phyloP scores from a whole-genome alignment of 305 asterid genomes.

The Petunia hybrid region DNA sequence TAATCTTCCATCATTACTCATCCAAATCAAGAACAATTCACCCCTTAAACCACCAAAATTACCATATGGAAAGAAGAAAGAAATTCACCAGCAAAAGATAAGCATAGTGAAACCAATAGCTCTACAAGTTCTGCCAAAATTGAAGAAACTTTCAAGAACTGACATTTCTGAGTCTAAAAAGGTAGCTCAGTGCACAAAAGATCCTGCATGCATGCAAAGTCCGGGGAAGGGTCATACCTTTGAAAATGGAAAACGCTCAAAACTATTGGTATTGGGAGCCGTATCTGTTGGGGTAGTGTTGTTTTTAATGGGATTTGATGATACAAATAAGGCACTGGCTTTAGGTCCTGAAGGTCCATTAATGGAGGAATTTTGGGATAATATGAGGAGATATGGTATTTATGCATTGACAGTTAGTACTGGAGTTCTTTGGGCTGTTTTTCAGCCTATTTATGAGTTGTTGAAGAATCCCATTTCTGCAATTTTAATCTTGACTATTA shows the following conservation, averaged over 20 bases:
- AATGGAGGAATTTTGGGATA: constrained; percentile 96
- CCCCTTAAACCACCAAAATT: constrained; percentile 17
- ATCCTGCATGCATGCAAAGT: too few species aligned
- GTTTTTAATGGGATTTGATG: constrained; percentile 70
- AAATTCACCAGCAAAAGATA: background rate
- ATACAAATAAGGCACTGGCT: constrained; percentile 68
- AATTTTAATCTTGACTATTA: constrained; percentile 54
- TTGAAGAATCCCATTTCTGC: constrained; percentile 87
- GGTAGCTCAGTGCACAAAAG: too few species aligned
- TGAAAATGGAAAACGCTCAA: constrained; percentile 41
- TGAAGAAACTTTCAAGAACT: constrained; percentile 31
- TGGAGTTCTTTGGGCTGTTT: constrained; percentile 65
- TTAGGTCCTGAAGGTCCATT: constrained; percentile 91
- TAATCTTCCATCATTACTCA: constrained; percentile 30
- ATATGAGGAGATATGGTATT: constrained; percentile 88
- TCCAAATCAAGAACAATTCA: constrained; percentile 24
- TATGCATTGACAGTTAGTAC: constrained; percentile 89
- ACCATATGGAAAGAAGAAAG: background rate
- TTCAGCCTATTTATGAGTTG: constrained; percentile 75
- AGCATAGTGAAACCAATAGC: constrained; percentile 5
- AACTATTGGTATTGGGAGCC: constrained; percentile 55
- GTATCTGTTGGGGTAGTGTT: constrained; percentile 59
- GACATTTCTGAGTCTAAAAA: background rate
- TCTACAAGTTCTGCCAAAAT: constrained; percentile 17
- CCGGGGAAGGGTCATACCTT: too few species aligned